Evolutionary conservation across 2,329 filamentous ascomycete genomes (phyloP).

Genomic region (Seiridium unicorne): DNA sequence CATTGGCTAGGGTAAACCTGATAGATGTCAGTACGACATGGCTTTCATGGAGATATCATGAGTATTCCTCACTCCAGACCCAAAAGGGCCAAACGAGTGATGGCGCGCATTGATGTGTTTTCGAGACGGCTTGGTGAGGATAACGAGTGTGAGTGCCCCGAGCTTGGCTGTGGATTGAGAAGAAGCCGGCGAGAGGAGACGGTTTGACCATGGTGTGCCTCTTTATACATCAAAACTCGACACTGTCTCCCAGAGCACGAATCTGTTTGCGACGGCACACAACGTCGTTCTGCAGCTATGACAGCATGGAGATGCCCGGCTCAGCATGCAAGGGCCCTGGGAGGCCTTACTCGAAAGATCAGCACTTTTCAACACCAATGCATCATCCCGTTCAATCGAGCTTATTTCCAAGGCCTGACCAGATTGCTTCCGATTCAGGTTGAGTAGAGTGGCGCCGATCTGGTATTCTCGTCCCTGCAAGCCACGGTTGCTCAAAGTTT

Average conservation of each 20-base stretch:
- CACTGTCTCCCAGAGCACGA: not conserved
- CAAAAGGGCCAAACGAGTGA: slow-evolving; percentile 20
- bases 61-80: slow-evolving; percentile 20
- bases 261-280: not conserved
- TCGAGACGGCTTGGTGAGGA: slow-evolving; percentile 6
- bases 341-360: not conserved
- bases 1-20: slow-evolving; percentile 20
- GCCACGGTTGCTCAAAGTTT: slow-evolving; percentile 1
- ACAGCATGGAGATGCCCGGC: not conserved
- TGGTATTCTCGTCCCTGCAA: not conserved
- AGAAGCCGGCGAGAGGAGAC: slow-evolving; percentile 15
- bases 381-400: not conserved
- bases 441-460: not conserved
- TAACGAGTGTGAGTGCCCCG: slow-evolving; percentile 24
- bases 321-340: not conserved
- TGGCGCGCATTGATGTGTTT: slow-evolving; percentile 19
- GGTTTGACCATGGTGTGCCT: not conserved
- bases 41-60: not conserved
- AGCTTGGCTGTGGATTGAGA: slow-evolving; percentile 8
- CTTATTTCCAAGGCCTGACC: not conserved
- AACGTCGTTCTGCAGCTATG: not conserved
- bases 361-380: not conserved
- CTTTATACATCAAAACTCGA: slow-evolving; percentile 1
- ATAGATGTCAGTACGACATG: slow-evolving; percentile 14
- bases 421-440: slow-evolving; percentile 4